Conservation (phyloP, 2,329 filamentous ascomycete genomes). For the Penicillium corylophilum region DNA sequence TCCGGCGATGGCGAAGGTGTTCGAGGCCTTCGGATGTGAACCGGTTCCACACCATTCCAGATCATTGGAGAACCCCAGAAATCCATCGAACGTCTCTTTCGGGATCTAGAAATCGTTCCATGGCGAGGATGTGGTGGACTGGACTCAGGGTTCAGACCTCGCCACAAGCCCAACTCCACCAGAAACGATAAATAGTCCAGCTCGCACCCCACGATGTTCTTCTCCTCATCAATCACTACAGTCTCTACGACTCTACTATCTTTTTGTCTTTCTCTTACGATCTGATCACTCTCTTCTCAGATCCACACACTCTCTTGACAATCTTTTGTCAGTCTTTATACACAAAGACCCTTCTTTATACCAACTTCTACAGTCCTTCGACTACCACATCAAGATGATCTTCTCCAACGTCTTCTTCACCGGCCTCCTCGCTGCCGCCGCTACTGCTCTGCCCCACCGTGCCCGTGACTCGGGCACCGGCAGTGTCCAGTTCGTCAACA, state of each 20-base stretch:
- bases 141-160: background rate
- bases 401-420: slow-evolving; percentile 23
- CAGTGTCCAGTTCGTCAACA: slow-evolving; percentile 33
- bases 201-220: background rate
- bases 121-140: background rate
- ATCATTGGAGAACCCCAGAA: slow-evolving; percentile 1
- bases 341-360: slow-evolving; percentile 5
- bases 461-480: slow-evolving; percentile 17
- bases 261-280: slow-evolving; percentile 7
- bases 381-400: slow-evolving; percentile 12
- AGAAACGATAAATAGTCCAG: slow-evolving; percentile 8
- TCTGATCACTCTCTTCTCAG: slow-evolving; percentile 14
- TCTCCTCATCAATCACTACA: slow-evolving; percentile 13
- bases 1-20: slow-evolving; percentile 5
- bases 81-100: background rate
- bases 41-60: background rate
- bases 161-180: slow-evolving; percentile 7
- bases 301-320: slow-evolving; percentile 12
- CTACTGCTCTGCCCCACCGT: slow-evolving; percentile 18
- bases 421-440: slow-evolving; percentile 21
- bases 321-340: background rate
- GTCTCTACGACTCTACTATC: slow-evolving; percentile 5
- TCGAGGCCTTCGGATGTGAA: background rate
- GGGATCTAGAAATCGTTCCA: background rate
- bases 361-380: slow-evolving; percentile 1